Base-by-base conservation (phyloP, 176 grass and related monocot species). In the Oropetium thomaeum region DNA sequence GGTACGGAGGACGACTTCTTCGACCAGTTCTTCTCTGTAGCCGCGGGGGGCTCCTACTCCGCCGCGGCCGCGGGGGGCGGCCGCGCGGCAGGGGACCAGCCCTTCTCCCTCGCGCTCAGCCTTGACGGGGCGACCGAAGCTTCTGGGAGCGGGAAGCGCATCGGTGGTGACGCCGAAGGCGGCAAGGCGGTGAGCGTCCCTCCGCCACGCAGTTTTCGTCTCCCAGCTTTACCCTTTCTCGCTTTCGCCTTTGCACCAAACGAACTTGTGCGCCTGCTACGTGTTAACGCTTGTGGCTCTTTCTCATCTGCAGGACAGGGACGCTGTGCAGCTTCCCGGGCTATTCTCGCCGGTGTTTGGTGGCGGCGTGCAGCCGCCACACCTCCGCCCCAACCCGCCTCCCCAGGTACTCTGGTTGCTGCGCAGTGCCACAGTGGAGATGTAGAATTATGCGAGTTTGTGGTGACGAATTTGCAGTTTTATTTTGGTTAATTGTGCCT, bases 1-100 rank as follows among this genome's bases (percentile, higher is more conserved):
- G 80, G 58, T 70, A 7, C 86, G 47, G 92, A 99, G 34, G 96
- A 99, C 11, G 96, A 99, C 59, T 96, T 99, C 79, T 71, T 99
- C 63, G 92, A 99, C 65, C 92, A 99, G 82, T 88, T 99, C 85
- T 88, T 99, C 69, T 88, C 92, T 32, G 77, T 89, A 20, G 49
- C 49, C 49, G 75, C 80, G 10, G 81, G 78, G 26, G 74, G 57
- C 59, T 73, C 82, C 69, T 77, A 71, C 35, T 66, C 78, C 48
- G 79, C 64, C n/a, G 81, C 62, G 5, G 39, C 73, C 11, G 40
- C 52, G 28, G 69, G 82, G 16, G 85, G 32, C 58, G 70, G 77
- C 23, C 83, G 77, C 60, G 25, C 42, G 22, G 59, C 83, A 47
- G 93, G 84, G 19, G 85, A 69, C 38, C 79, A 83, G 54, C 75